Percentiles rank a stretch among this genome's conserved stretches.
Evolutionary conservation across 2,329 filamentous ascomycete species (phyloP).

Genomic region (Cladosporium sp.): DNA sequence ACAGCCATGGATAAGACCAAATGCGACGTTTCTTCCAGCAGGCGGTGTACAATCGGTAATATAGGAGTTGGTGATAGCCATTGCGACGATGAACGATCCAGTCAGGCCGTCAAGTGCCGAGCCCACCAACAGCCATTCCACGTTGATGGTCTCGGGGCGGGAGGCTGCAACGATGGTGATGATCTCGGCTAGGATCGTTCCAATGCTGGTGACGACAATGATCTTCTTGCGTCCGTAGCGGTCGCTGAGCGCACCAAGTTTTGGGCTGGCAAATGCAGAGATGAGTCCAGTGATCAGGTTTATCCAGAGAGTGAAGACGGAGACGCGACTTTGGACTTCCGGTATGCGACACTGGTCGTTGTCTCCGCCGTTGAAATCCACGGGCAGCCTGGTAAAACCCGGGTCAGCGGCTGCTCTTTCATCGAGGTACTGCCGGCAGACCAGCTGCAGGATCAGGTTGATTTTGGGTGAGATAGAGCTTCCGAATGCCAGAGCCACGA

Average conservation of each 20-base stretch:
- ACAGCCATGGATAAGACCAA: constrained; percentile 86
- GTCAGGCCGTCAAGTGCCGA: constrained; percentile 75
- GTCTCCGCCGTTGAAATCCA: constrained; percentile 59
- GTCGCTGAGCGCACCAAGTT: constrained; percentile 81
- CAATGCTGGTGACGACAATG: constrained; percentile 67
- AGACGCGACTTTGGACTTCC: constrained; percentile 71
- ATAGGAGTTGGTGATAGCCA: constrained; percentile 79
- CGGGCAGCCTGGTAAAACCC: constrained; percentile 56
- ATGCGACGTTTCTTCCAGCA: constrained; percentile 72
- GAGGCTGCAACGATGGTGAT: constrained; percentile 75
- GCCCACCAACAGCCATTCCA: constrained; percentile 75
- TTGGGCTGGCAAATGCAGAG: constrained; percentile 76
- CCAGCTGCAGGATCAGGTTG: constrained; percentile 77
- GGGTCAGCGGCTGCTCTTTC: constrained; percentile 60
- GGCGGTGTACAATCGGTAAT: constrained; percentile 83
- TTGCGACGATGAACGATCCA: constrained; percentile 83
- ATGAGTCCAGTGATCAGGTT: constrained; percentile 71
- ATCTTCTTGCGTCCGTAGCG: constrained; percentile 74
- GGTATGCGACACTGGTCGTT: constrained; percentile 76
- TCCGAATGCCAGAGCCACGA: constrained; percentile 83
- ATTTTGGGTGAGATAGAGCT: constrained; percentile 81
- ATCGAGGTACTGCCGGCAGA: constrained; percentile 79
- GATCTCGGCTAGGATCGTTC: constrained; percentile 70
- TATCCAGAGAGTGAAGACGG: constrained; percentile 73
- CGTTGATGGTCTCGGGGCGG: constrained; percentile 67